A percentile compares a stretch with the other conserved stretches of the same genome.
phyloP scores from a whole-genome alignment of 2,329 filamentous ascomycete genomes.

The Exophiala oligosperma region DNA sequence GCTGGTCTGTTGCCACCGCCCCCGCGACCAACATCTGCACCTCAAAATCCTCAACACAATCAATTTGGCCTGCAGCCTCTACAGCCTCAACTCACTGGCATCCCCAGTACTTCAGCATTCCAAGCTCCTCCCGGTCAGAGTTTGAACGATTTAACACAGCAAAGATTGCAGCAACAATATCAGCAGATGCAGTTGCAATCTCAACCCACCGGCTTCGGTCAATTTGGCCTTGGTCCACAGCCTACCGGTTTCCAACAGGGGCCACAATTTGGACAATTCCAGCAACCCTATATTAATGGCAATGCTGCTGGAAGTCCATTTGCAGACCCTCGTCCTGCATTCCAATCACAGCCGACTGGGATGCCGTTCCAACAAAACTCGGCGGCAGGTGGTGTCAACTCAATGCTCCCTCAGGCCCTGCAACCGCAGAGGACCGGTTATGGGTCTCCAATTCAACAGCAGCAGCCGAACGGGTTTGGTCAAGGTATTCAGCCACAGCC shows the following conservation, averaged over 20 bases:
- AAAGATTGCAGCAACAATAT: slow-evolving; percentile 61
- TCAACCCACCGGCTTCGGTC: slow-evolving; percentile 63
- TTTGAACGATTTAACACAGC: slow-evolving; percentile 69
- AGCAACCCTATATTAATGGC: slow-evolving; percentile 55
- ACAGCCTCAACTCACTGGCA: slow-evolving; percentile 81
- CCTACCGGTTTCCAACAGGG: slow-evolving; percentile 53
- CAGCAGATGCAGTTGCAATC: slow-evolving; percentile 53
- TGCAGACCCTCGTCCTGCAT: slow-evolving; percentile 52
- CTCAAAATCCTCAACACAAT: slow-evolving; percentile 71
- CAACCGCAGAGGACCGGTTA: slow-evolving; percentile 51
- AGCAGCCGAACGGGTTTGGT: slow-evolving; percentile 44
- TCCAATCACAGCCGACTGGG: slow-evolving; percentile 56
- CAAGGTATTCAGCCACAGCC: slow-evolving; percentile 59
- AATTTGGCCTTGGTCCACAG: slow-evolving; percentile 45
- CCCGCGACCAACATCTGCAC: slow-evolving; percentile 82
- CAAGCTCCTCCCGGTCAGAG: slow-evolving; percentile 75
- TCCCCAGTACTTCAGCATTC: slow-evolving; percentile 55
- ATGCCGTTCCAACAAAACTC: slow-evolving; percentile 52
- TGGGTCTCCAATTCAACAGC: slow-evolving; percentile 42
- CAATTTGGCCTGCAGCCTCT: slow-evolving; percentile 72
- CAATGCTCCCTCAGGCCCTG: slow-evolving; percentile 55
- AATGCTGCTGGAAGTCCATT: slow-evolving; percentile 49
- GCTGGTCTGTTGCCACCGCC: slow-evolving; percentile 73
- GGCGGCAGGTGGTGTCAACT: slow-evolving; percentile 47
- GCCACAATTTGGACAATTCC: slow-evolving; percentile 49